Base-by-base conservation (phyloP, 306 rosid species). In the Cucurbita moschata region DNA sequence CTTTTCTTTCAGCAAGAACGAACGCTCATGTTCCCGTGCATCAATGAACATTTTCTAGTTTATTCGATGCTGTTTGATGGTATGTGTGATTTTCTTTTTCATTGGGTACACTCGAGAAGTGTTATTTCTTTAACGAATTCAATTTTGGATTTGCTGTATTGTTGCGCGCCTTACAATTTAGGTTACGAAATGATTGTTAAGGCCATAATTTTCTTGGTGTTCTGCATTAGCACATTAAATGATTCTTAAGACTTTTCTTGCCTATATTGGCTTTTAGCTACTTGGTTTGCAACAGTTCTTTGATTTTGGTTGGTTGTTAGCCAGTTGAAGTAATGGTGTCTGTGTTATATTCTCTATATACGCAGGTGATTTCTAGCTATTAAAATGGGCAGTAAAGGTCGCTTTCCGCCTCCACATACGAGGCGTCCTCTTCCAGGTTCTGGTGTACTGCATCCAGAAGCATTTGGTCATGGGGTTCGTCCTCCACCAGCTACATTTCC, bases 351-450 rank as follows among this genome's bases (percentile, higher is more conserved):
- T 8, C 23, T 51, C 54, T 50, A 23, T 70, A 9, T 54, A 66
- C 37, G 12, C 63, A 23, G 74, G 78, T 74, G n/a, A 14, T 13
- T 35, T 40, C 5, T 57, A 75, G 77, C 53, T 74, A 46, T 55
- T 75, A 19, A 44, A 72, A 84, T 83, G 98, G 98, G 92, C 23
- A 93, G 98, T 81, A 93, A 90, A 81, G 98, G 98, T 64, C 86
- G 96, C 77, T 65, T 88, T 53, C 97, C 94, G 8, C 94, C 92
- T 30, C 79, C 81, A 40, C 98, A 88, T 76, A 21, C 78, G 46
- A 80, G 96, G 58, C 89, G 89, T 10, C 86, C 82, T 8, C 86
- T 76, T 40, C 96, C 84, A 0, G 97, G 91, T 14, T 88, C 88
- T 40, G 86, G 77, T 46, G 58, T 80, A 74, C 57, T 81, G 54